Evolutionary conservation across 2,329 filamentous ascomycete species (phyloP), one percentile per base, ranked within the genome.

Genomic region (Akanthomyces lecanii): DNA sequence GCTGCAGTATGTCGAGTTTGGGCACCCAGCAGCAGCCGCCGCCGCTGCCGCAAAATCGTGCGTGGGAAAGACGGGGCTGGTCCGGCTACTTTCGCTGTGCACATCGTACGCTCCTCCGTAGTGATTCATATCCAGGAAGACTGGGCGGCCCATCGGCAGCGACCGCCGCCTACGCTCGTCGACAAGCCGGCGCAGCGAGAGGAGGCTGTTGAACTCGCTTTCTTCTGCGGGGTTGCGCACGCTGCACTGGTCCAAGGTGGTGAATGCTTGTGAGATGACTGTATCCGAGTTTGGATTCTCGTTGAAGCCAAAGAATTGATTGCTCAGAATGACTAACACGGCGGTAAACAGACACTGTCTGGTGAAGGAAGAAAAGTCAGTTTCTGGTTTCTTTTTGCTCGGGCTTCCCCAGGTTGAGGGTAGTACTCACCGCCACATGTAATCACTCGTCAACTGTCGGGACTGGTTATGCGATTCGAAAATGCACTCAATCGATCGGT

Each of bases 341-440:
- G 84, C 81, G 5, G 83, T 76, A 65, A 85, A 86, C 45, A 86
- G 75, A 61, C 82, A 84, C 67, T 85, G 81, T 66, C 84, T 42
- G 21, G 16, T 36, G 8, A 11, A 36, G 33, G 33, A 36, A 36
- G 10, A 36, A 11, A 2, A 7, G 5, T 36, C 33, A 36, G 33
- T 36, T 4, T 36, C 10, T 2, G 33, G 10, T 38, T 38, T 7
- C 33, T 38, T 3, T 11, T 38, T 38, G 8, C 8, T 38, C 33
- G 10, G 10, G 3, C 38, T 14, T 21, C 11, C 16, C 4, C 21
- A 21, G 21, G 21, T 21, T 21, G 21, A 16, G 10, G 3, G 14
- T 0, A 33, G 5, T 38, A 59, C 61, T 14, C 48, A 63, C 61
- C 54, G 47, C 61, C 61, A 63, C 21, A 58, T 54, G 28, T 51